Conservation (phyloP, 176 grass and related monocot genomes). For the Carex scoparia region DNA sequence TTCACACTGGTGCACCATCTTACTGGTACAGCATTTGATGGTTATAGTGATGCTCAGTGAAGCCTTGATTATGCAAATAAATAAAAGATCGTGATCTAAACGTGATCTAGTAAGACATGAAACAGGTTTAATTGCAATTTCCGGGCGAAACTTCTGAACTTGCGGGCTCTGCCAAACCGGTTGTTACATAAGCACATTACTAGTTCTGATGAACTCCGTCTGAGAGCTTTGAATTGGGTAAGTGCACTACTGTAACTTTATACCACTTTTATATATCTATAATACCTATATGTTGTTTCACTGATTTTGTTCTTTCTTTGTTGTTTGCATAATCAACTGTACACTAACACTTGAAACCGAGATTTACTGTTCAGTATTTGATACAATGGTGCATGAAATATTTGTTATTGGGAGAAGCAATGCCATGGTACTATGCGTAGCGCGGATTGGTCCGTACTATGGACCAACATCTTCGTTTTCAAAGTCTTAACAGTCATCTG, state of each 20-base stretch:
- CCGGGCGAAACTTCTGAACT: not conserved
- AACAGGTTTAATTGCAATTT: conserved; percentile 1
- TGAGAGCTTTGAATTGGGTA: not conserved
- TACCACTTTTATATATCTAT: not conserved
- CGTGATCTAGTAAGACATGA: not conserved
- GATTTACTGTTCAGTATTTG: not conserved
- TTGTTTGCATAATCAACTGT: not conserved
- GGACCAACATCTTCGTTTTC: too few relatives aligned
- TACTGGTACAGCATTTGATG: not conserved
- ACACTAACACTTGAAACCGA: not conserved
- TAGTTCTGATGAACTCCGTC: not conserved
- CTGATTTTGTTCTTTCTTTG: not conserved
- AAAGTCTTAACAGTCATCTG: too few relatives aligned
- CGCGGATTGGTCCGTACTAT: too few relatives aligned
- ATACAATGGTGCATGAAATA: not conserved
- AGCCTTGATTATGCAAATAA: not conserved
- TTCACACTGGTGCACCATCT: not conserved
- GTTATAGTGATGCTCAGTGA: not conserved
- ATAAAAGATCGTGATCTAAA: not conserved
- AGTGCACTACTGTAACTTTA: not conserved
- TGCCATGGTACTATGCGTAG: too few relatives aligned
- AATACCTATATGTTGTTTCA: not conserved
- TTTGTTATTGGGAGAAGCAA: conserved; percentile 1
- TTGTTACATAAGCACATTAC: not conserved
- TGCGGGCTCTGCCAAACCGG: not conserved